phyloP scores from a whole-genome alignment of 306 rosid species.

The Prinsepia uniflora region DNA sequence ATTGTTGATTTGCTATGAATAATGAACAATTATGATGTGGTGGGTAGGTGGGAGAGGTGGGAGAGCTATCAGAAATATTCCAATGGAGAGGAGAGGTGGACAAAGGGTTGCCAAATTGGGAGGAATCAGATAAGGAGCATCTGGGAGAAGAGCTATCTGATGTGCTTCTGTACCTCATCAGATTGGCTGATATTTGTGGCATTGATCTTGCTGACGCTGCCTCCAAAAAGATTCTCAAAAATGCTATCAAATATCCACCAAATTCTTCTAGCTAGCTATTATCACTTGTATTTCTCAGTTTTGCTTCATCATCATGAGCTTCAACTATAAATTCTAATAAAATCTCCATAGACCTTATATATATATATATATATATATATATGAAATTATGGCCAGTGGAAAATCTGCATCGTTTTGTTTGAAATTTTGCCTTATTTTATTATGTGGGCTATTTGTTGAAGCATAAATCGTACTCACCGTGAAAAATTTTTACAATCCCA shows the following conservation, averaged over 20 bases:
- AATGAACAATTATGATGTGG: neutral
- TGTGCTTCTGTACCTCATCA: slow-evolving; percentile 44
- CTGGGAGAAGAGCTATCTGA: slow-evolving; percentile 55
- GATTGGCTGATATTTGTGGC: slow-evolving; percentile 50
- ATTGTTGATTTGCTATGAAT: no score
- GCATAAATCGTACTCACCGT: no score
- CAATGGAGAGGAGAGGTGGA: slow-evolving; percentile 62
- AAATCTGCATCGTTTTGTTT: no score
- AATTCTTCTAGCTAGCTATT: neutral
- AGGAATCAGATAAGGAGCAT: slow-evolving; percentile 48
- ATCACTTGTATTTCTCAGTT: neutral
- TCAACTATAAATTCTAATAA: neutral
- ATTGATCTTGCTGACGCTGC: slow-evolving; percentile 46
- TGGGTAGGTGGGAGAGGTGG: slow-evolving; percentile 46
- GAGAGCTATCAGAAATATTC: slow-evolving; percentile 53
- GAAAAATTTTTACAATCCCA: no score
- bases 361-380: no score
- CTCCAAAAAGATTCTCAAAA: slow-evolving; percentile 40
- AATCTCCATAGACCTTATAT: no score
- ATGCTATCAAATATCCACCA: slow-evolving; percentile 46
- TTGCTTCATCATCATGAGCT: neutral
- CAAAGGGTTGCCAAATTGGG: slow-evolving; percentile 50
- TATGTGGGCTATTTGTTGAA: no score
- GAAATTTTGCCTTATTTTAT: no score
- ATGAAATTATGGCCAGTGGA: no score